Percentiles rank a stretch among this genome's conserved stretches.
These are phyloP conservation scores for Saturnispora sekii DNA, from an alignment of 805 yeast genomes.

Conservation along the genomic window DNA sequence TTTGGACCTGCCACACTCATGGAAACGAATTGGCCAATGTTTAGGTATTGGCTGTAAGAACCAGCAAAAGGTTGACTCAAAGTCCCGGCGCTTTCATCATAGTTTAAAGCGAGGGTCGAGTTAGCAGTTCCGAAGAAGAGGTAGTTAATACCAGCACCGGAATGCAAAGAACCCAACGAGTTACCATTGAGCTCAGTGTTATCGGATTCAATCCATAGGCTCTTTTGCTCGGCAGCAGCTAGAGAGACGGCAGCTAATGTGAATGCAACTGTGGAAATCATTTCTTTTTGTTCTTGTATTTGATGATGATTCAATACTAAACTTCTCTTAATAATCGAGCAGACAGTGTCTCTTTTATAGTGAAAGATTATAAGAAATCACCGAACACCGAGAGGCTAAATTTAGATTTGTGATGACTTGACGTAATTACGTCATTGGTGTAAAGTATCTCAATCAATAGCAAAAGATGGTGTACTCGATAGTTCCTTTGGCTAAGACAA, in stretches of 20 bases:
- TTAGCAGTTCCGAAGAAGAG: conserved; percentile 21
- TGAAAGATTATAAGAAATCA: too few species aligned
- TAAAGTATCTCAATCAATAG: too few species aligned
- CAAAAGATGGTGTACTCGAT: too few species aligned
- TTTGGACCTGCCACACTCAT: conserved; percentile 10
- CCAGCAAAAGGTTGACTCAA: conserved; percentile 3
- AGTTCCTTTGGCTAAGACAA: too few species aligned
- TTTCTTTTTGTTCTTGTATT: background rate
- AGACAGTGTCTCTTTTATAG: background rate
- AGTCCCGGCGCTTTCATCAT: conserved; percentile 13
- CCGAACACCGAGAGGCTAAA: too few species aligned
- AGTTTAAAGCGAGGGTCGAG: conserved; percentile 7
- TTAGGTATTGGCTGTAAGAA: background rate
- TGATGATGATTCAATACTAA: background rate
- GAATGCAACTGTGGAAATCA: conserved; percentile 8
- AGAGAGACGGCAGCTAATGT: conserved; percentile 9
- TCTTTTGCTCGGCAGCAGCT: conserved; percentile 14
- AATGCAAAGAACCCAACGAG: conserved; percentile 28
- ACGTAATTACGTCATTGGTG: too few species aligned
- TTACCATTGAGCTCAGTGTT: conserved; percentile 22
- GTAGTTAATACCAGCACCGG: conserved; percentile 41
- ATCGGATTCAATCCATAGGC: conserved; percentile 22
- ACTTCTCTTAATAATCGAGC: background rate
- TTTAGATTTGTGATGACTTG: too few species aligned
- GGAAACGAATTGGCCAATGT: conserved; percentile 9